A percentile compares a stretch with the other conserved stretches of the same genome.
Evolutionary conservation across 2,329 filamentous ascomycete species (phyloP).

Genomic region (Geosmithia flava): DNA sequence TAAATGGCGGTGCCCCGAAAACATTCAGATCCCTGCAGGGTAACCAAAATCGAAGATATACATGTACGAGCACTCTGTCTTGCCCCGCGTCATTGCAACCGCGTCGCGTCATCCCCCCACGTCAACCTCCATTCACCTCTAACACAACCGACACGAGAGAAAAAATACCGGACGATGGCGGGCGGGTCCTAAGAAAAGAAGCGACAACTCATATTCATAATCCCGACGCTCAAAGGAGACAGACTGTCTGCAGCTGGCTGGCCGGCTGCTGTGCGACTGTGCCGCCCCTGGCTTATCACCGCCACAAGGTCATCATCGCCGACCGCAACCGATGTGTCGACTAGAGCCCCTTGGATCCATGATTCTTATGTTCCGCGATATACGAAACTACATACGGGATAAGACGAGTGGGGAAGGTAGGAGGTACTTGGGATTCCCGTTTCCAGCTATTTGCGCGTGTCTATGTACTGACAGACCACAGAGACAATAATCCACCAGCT

Average conservation of each 20-base stretch:
- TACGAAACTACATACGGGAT: constrained; percentile 24
- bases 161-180: background rate
- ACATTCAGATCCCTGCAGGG: background rate
- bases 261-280: background rate
- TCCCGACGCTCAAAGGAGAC: background rate
- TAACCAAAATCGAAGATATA: background rate
- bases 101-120: background rate
- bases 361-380: constrained; percentile 32
- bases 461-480: background rate
- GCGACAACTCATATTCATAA: background rate
- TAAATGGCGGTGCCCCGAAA: too few relatives aligned
- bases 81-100: background rate
- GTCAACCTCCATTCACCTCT: background rate
- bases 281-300: background rate
- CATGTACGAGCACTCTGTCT: too few relatives aligned
- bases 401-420: background rate
- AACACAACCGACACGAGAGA: background rate
- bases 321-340: constrained; percentile 31
- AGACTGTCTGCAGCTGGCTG: background rate
- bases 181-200: background rate
- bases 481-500: background rate
- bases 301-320: background rate
- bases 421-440: too few relatives aligned
- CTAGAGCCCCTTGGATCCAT: constrained; percentile 39
- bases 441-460: too few relatives aligned